Conservation (phyloP, 1,284 basidiomycete genomes). For the Apiotrichum mycotoxinovorans region DNA sequence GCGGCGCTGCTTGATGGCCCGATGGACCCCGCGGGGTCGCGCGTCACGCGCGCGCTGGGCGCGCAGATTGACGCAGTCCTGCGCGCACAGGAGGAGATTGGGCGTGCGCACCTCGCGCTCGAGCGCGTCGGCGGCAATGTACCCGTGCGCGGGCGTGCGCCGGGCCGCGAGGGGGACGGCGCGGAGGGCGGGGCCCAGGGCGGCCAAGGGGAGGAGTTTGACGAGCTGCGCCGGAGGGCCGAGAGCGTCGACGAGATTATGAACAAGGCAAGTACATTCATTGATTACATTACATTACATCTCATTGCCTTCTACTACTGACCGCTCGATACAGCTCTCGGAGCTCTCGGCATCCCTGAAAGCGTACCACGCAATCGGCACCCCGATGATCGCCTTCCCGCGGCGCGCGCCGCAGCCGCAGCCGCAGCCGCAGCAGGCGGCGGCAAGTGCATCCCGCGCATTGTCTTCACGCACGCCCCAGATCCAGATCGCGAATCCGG, state of each 20-base stretch:
- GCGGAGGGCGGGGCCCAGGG: background rate
- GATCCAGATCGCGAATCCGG: constrained; percentile 2
- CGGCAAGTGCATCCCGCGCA: background rate
- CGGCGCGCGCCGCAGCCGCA: no score
- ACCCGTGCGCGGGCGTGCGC: background rate
- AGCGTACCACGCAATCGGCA: constrained; percentile 18
- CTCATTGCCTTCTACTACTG: background rate
- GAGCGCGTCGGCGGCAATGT: constrained; percentile 10
- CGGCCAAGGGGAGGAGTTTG: background rate
- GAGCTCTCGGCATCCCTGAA: constrained; percentile 12
- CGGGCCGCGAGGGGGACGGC: background rate
- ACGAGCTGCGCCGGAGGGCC: constrained; percentile 5
- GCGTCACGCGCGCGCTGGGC: constrained; percentile 13
- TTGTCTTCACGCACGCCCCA: background rate
- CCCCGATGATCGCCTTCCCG: constrained; percentile 17
- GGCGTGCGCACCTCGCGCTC: constrained; percentile 16
- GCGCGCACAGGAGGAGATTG: constrained; percentile 18
- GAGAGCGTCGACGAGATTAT: constrained; percentile 19
- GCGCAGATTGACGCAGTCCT: constrained; percentile 19
- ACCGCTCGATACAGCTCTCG: constrained; percentile 15
- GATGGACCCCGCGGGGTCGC: constrained; percentile 13
- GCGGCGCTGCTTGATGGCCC: constrained; percentile 11
- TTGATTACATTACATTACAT: no score
- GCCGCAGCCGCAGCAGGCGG: background rate
- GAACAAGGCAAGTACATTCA: constrained; percentile 7